Evolutionary conservation across 371 early-diverging fungal genomes (phyloP), one percentile per base, ranked within the genome.

Genomic region (Mortierella sp.): DNA sequence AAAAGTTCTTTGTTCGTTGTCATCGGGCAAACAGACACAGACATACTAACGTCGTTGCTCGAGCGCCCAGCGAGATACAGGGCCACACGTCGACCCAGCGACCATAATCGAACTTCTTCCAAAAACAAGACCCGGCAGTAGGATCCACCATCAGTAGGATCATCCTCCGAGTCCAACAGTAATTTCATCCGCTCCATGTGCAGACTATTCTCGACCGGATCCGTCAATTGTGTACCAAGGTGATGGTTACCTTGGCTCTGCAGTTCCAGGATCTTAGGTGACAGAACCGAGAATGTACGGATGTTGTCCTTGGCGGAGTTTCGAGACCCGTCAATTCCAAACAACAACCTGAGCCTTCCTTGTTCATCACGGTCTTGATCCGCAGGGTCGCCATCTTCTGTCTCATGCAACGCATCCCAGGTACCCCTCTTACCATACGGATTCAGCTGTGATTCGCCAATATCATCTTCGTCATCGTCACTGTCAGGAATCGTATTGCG

Each of bases 121-220:
- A 75, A 26, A 34, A 68, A 75, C 15, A 75, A 15, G 2, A 55
- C 43, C 8, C 75, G 59, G 27, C 59, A 56, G 23, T 63, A 75
- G 0, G 75, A 57, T 6, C 75, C 75, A n/a, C 56, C 60, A 34
- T 75, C 75, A 0, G 75, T 68, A 7, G 46, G 23, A 31, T 75
- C 75, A 0, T 58, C 46, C 21, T 68, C 69, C 0, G 69, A 64
- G 15, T 64, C 60, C 21, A 75, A 23, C 11, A 75, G 32, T 12
- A 64, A 3, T 21, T 56, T 34, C 75, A 75, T 68, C 12, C 75
- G 50, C 28, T 68, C 64, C 75, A 75, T 56, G 42, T 75, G 75
- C 6, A 21, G 24, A n/a, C 23, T 34, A 2, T 53, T 15, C 14
- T 58, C 56, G 30, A 52, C 49, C 41, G 51, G 60, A 37, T 48